Conservation (phyloP, 192 early-diverging fungal species). For the Globomyces pollinis-pini region DNA sequence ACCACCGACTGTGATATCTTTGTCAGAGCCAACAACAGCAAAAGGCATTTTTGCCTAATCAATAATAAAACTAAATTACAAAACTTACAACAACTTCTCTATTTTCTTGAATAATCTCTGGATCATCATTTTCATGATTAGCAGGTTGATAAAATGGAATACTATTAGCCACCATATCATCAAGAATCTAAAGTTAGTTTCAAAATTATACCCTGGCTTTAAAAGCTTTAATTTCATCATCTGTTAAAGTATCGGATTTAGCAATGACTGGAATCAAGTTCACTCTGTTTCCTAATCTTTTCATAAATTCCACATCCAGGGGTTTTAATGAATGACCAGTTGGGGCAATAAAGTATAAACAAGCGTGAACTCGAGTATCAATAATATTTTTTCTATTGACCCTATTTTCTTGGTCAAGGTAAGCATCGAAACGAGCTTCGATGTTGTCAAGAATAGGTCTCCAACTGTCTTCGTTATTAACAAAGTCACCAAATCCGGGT, state of each 20-base stretch:
- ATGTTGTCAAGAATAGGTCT: conserved; percentile 90
- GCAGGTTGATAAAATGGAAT: conserved; percentile 97
- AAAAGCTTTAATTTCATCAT: conserved; percentile 81
- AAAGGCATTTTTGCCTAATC: conserved; percentile 47
- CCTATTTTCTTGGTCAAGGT: conserved; percentile 75
- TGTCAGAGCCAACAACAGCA: conserved; percentile 53
- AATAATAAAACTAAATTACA: not conserved
- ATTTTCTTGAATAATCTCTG: conserved; percentile 95
- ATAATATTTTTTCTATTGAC: conserved; percentile 49
- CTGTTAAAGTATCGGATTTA: conserved; percentile 97
- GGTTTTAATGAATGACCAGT: conserved; percentile 88
- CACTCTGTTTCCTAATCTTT: conserved; percentile 87
- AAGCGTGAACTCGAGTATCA: conserved; percentile 81
- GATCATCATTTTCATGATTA: conserved; percentile 87
- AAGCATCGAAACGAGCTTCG: conserved; percentile 88
- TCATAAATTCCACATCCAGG: conserved; percentile 97
- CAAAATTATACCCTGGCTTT: conserved; percentile 63
- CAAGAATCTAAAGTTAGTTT: conserved; percentile 63
- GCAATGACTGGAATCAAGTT: conserved; percentile 98
- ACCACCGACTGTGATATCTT: conserved; percentile 43
- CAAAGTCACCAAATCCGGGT: conserved; percentile 68
- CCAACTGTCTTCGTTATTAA: conserved; percentile 71
- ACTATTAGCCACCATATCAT: conserved; percentile 86
- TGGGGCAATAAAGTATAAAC: conserved; percentile 96
- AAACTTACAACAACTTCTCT: conserved; percentile 76